Evolutionary conservation across 2,329 filamentous ascomycete genomes (phyloP).

Genomic region (Magnaporthiopsis incrustans): DNA sequence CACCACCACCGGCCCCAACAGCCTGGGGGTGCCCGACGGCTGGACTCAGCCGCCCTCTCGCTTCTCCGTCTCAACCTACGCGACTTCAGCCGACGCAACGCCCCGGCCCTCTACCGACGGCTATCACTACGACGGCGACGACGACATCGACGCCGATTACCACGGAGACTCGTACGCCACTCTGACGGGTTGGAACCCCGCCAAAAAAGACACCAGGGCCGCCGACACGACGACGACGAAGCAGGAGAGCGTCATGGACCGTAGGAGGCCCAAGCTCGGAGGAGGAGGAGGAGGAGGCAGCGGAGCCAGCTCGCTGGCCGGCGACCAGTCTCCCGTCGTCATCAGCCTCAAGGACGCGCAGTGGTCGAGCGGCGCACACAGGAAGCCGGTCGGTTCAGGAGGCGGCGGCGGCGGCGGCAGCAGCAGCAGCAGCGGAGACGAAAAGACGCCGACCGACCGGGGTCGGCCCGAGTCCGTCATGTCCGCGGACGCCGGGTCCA

Average conservation of each 20-base stretch:
- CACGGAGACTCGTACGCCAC: background rate
- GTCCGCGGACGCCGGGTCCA: conserved; percentile 26
- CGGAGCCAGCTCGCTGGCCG: conserved; percentile 21
- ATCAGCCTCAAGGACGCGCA: conserved; percentile 26
- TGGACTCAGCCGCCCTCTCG: conserved; percentile 48
- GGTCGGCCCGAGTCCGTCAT: conserved; percentile 18
- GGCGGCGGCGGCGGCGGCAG: conserved; percentile 11
- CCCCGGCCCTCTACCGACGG: conserved; percentile 5
- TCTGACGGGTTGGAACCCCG: background rate
- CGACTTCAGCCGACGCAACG: conserved; percentile 39
- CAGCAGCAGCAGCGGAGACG: conserved; percentile 10
- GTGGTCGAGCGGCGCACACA: conserved; percentile 19
- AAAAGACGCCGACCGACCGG: conserved; percentile 12
- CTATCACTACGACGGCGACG: conserved; percentile 6
- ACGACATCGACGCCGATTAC: conserved; percentile 2
- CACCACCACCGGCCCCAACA: conserved; percentile 12
- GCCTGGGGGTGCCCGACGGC: conserved; percentile 20
- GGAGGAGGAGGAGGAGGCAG: conserved; percentile 8
- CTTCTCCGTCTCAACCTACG: conserved; percentile 57
- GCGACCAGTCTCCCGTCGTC: conserved; percentile 20
- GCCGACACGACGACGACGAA: conserved; percentile 2
- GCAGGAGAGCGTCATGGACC: conserved; percentile 28
- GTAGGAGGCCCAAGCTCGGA: conserved; percentile 6
- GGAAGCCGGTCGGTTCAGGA: conserved; percentile 9
- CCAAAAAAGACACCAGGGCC: background rate